Conservation (phyloP, 148 eudicot genomes). For the Suaeda aralocaspica region DNA sequence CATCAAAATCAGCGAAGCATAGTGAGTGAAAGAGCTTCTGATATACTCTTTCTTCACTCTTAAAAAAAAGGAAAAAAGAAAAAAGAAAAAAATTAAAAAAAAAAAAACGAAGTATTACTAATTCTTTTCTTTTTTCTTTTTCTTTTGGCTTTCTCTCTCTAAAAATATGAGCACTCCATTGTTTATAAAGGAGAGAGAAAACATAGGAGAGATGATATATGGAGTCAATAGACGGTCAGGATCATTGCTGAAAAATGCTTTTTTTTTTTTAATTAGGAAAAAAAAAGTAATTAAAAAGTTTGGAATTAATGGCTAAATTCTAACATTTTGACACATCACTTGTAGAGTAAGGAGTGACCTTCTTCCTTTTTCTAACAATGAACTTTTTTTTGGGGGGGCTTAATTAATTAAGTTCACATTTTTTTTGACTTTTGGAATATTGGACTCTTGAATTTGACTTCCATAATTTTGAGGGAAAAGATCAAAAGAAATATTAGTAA, state of each 20-base stretch:
- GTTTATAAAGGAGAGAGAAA: background rate
- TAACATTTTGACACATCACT: slow-evolving; percentile 16
- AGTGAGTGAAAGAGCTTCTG: slow-evolving; percentile 45
- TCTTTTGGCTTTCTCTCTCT: background rate
- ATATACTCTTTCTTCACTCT: slow-evolving; percentile 41
- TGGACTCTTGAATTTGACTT: too few species aligned
- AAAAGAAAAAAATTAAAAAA: too few species aligned
- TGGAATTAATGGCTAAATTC: background rate
- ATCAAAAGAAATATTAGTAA: too few species aligned
- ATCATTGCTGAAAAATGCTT: slow-evolving; percentile 16
- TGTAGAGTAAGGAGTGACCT: slow-evolving; percentile 7
- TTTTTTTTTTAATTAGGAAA: background rate
- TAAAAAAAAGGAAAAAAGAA: too few species aligned
- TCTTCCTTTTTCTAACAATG: background rate
- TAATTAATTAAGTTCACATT: background rate
- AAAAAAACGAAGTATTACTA: too few species aligned
- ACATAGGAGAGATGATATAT: slow-evolving; percentile 22
- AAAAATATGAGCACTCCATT: background rate
- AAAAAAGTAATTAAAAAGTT: background rate
- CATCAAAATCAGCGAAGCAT: slow-evolving; percentile 69
- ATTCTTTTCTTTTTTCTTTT: background rate
- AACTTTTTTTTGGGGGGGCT: background rate
- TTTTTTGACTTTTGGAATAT: background rate
- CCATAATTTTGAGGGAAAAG: too few species aligned
- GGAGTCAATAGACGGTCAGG: slow-evolving; percentile 26